Conservation (phyloP, 1,284 basidiomycete species). For the Fomitopsis betulina region DNA sequence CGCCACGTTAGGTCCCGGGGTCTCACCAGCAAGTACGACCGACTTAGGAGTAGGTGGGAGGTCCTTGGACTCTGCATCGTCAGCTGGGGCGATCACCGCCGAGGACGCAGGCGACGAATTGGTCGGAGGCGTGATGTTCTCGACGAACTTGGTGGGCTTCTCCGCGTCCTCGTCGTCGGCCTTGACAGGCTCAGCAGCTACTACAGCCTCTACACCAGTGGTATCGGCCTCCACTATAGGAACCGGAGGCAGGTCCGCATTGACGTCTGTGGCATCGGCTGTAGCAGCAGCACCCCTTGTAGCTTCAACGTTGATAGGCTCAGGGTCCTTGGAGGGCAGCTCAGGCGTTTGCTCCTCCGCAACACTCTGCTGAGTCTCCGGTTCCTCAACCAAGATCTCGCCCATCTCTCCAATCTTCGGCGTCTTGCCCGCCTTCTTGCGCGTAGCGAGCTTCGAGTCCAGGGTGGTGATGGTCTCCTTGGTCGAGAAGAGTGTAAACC, state of each 20-base stretch:
- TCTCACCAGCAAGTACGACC: conserved; percentile 33
- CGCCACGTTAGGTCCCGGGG: conserved; percentile 33
- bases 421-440: conserved; percentile 29
- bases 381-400: conserved; percentile 53
- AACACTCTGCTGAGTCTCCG: conserved; percentile 21
- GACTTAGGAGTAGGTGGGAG: conserved; percentile 30
- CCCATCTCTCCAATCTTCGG: conserved; percentile 59
- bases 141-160: conserved; percentile 16
- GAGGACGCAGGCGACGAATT: background rate
- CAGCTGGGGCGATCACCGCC: background rate
- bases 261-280: conserved; percentile 9
- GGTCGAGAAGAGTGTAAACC: conserved; percentile 53
- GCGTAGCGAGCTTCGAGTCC: conserved; percentile 19
- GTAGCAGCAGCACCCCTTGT: conserved; percentile 12
- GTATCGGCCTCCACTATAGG: conserved; percentile 20
- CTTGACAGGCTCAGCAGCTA: conserved; percentile 14
- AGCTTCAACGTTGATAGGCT: conserved; percentile 1
- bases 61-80: conserved; percentile 11
- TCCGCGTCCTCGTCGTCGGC: conserved; percentile 17
- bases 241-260: conserved; percentile 22
- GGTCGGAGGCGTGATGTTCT: conserved; percentile 11
- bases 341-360: conserved; percentile 19
- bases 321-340: conserved; percentile 14
- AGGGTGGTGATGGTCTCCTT: conserved; percentile 14
- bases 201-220: conserved; percentile 7